Evolutionary conservation across 73 alveolate species (phyloP).

Genomic region (Tetrahymena thermophila): DNA sequence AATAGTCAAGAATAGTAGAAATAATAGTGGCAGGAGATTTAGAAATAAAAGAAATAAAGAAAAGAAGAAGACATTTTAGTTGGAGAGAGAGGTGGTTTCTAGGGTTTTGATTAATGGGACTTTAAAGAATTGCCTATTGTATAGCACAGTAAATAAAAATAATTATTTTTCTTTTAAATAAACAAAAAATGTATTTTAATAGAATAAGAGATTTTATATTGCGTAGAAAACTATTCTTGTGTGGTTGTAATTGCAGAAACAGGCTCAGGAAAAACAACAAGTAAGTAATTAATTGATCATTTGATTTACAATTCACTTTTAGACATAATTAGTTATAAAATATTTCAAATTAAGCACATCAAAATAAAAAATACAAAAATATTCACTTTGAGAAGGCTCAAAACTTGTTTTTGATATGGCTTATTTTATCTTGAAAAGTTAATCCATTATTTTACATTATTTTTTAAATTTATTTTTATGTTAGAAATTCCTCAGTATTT

Average conservation of each 20-base stretch:
- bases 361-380: too few species aligned
- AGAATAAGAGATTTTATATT: neutral
- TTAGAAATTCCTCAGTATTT: conserved; percentile 77
- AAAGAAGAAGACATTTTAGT: neutral
- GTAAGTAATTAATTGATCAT: neutral
- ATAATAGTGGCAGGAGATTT: neutral
- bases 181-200: neutral
- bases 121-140: neutral
- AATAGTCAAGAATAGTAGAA: neutral
- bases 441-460: neutral
- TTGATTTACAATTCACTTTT: neutral
- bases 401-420: too few species aligned
- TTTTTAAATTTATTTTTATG: neutral
- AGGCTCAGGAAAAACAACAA: conserved; percentile 93
- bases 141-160: neutral
- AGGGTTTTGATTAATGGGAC: neutral
- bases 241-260: conserved; percentile 82
- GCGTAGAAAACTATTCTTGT: neutral
- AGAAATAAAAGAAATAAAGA: neutral
- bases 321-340: neutral
- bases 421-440: too few species aligned
- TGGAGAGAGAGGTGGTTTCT: neutral
- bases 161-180: neutral
- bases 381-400: too few species aligned
- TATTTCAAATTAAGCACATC: too few species aligned